Evolutionary conservation across 108 stramenopile genomes (phyloP), one percentile per base, ranked within the genome.

Genomic region (Nitzschia inconspicua): DNA sequence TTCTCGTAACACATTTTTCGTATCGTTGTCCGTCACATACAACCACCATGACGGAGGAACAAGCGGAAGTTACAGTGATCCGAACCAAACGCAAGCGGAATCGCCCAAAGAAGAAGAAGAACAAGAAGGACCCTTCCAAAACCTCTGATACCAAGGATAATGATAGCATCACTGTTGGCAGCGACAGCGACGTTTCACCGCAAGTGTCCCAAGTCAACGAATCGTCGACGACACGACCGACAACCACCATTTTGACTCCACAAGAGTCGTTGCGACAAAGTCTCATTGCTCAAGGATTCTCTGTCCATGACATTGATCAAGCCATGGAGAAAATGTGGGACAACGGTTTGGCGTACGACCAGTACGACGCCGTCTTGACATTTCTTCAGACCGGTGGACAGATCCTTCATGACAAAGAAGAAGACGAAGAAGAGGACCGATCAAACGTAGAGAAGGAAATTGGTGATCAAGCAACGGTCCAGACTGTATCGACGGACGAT

Each of bases 261-360:
- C 61, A 68, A 47, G 52, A 34, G 14, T 32, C 37, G 20, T 22
- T 75, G 30, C 46, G 74, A 1, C 27, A 54, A 20, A 27, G 51
- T 8, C 24, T 75, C 11, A 49, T 67, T 10, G 0, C 11, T 10
- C 47, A 61, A 5, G 73, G 73, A 22, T 75, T 57, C 37, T 27
- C 36, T 9, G 40, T 39, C 29, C 3, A n/a, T n/a, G 22, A 39
- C 14, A 44, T 78, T 42, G 77, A 78, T 44, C 13, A 10, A 8
- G 77, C 77, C 10, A 69, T 73, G 77, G 68, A 69, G 5, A 60
- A 78, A 44, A 78, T 78, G 77, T 78, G 68, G 69, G 48, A 78
- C 16, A 41, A 66, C 36, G 44, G 51, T 19, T 11, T 78, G 4
- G 39, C 65, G 20, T 78, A 69, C 42, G 70, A 72, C 42, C 60